phyloP scores from a whole-genome alignment of 2,329 filamentous ascomycete genomes.

The Cercospora sesami region DNA sequence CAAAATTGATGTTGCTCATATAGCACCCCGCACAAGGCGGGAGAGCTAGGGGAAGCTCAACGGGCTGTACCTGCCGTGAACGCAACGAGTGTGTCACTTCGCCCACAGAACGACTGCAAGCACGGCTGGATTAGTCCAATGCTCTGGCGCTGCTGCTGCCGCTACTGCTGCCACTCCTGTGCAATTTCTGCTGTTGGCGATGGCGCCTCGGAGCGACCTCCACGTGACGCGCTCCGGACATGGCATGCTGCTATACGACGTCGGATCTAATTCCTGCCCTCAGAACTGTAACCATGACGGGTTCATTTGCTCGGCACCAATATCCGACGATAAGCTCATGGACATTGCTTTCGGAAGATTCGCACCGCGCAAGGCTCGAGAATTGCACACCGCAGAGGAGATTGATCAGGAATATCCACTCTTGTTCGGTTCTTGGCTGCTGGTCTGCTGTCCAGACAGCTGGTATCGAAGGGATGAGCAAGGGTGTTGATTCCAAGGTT shows the following conservation, averaged over 20 bases:
- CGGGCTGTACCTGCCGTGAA: neutral
- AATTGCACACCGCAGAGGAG: neutral
- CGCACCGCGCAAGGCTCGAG: neutral
- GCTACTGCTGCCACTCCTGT: neutral
- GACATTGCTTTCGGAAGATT: neutral
- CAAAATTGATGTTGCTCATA: neutral
- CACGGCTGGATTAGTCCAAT: neutral
- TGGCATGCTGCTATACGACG: neutral
- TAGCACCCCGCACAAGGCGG: constrained; percentile 1
- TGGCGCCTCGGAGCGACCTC: neutral
- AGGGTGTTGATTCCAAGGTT: neutral
- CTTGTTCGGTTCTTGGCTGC: neutral
- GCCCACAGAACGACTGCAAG: neutral
- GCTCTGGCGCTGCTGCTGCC: neutral
- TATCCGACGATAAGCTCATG: neutral
- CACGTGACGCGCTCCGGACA: neutral
- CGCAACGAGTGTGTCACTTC: neutral
- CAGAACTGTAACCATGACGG: constrained; percentile 2
- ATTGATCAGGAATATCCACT: neutral
- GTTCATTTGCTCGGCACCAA: neutral
- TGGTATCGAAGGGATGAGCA: constrained; percentile 4
- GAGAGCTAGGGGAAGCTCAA: neutral
- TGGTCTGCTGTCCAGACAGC: neutral
- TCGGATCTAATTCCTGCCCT: neutral
- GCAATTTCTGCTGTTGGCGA: neutral